These are phyloP conservation scores for Talaromyces sp. DNA, from an alignment of 2,329 filamentous ascomycete genomes.

Conservation along the genomic window DNA sequence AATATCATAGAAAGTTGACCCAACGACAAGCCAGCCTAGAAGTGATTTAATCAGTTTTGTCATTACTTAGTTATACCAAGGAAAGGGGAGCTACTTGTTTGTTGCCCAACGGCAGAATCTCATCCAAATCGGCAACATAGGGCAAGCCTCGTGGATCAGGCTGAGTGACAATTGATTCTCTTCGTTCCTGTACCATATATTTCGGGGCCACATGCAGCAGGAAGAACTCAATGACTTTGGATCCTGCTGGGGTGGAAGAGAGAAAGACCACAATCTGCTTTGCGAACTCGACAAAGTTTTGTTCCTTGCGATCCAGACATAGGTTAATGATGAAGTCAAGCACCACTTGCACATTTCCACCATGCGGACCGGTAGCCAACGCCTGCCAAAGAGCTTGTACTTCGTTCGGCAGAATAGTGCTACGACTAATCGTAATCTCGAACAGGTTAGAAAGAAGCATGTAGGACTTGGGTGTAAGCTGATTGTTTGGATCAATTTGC, in stretches of 20 bases:
- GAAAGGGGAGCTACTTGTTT: slow-evolving; percentile 57
- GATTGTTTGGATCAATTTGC: slow-evolving; percentile 84
- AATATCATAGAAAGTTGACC: slow-evolving; percentile 91
- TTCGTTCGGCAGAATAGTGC: slow-evolving; percentile 84
- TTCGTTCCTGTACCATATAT: slow-evolving; percentile 93
- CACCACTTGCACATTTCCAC: slow-evolving; percentile 88
- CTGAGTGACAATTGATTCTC: slow-evolving; percentile 58
- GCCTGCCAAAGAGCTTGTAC: slow-evolving; percentile 98
- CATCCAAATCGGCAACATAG: slow-evolving; percentile 79
- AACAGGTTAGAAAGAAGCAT: slow-evolving; percentile 92
- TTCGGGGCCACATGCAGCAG: slow-evolving; percentile 87
- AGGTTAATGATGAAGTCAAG: slow-evolving; percentile 94
- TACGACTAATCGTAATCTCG: slow-evolving; percentile 92
- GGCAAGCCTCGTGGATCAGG: slow-evolving; percentile 70
- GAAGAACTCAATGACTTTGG: slow-evolving; percentile 90
- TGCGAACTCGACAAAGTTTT: slow-evolving; percentile 96
- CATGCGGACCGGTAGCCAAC: slow-evolving; percentile 84
- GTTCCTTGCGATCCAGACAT: slow-evolving; percentile 87
- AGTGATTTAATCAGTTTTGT: slow-evolving; percentile 8
- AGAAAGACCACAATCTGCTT: slow-evolving; percentile 98
- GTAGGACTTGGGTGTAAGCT: slow-evolving; percentile 85
- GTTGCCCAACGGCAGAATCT: slow-evolving; percentile 77
- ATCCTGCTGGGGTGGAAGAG: slow-evolving; percentile 76
- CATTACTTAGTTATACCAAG: neutral
- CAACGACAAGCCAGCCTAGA: slow-evolving; percentile 72